A percentile compares a stretch with the other conserved stretches of the same genome.
Conservation (phyloP, 176 grass and related monocot species). For the Aechmea fasciata region DNA sequence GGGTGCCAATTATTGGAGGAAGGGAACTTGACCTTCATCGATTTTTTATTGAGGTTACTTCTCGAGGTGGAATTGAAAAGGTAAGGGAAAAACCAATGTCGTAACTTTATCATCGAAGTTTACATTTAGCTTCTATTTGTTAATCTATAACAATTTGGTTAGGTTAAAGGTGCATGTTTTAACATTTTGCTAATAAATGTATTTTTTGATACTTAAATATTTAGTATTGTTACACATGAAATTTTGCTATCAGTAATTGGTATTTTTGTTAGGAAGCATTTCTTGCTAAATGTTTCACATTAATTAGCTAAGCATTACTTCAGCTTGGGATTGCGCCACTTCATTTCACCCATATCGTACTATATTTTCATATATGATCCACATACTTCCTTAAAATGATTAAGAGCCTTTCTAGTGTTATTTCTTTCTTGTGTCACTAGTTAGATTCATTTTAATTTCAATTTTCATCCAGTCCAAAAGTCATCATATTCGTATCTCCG, state of each 20-base stretch:
- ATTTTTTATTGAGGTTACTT: conserved; percentile 78
- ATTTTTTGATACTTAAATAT: neutral
- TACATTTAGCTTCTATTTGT: neutral
- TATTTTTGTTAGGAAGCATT: neutral
- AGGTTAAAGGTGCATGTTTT: neutral
- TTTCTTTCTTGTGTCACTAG: too few relatives aligned
- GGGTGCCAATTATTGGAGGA: conserved; percentile 93
- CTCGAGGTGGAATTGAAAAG: conserved; percentile 92
- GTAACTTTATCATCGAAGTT: neutral
- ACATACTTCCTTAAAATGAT: too few relatives aligned
- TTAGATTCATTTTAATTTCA: too few relatives aligned
- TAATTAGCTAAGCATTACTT: too few relatives aligned
- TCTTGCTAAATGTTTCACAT: neutral
- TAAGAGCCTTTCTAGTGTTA: too few relatives aligned
- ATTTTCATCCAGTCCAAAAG: too few relatives aligned
- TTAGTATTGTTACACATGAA: neutral
- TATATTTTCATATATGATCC: too few relatives aligned
- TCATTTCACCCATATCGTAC: too few relatives aligned
- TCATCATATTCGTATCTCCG: too few relatives aligned
- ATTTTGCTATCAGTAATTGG: neutral
- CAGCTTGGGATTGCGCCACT: too few relatives aligned
- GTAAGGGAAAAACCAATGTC: conserved; percentile 23
- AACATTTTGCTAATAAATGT: neutral
- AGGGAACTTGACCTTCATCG: conserved; percentile 91
- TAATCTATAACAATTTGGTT: neutral